Percentiles rank a stretch among this genome's conserved stretches.
These are phyloP conservation scores for Candida odintsovae DNA, from an alignment of 805 yeast species.

Conservation along the genomic window DNA sequence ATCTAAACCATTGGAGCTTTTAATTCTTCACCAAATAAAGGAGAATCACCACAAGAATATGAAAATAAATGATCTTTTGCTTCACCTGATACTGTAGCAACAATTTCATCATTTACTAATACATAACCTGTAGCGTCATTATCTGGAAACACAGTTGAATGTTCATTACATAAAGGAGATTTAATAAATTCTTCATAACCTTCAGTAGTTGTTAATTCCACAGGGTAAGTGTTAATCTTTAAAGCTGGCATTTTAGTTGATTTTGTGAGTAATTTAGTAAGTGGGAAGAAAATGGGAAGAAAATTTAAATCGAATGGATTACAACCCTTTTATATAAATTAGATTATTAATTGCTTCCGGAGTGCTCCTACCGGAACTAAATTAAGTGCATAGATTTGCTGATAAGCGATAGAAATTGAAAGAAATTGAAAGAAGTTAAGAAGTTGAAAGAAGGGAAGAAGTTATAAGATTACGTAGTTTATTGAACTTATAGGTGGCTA, in stretches of 20 bases:
- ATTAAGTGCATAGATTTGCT: not conserved
- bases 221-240: constrained; percentile 27
- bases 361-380: not conserved
- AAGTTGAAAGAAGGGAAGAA: no score
- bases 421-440: no score
- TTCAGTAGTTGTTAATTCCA: constrained; percentile 32
- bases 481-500: no score
- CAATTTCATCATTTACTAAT: constrained; percentile 27
- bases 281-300: no score
- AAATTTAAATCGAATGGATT: no score
- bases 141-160: constrained; percentile 32
- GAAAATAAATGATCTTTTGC: constrained; percentile 24
- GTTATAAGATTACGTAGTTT: no score
- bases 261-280: no score
- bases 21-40: not conserved
- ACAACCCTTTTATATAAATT: no score
- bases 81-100: constrained; percentile 34
- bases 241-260: constrained; percentile 4
- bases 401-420: not conserved
- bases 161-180: constrained; percentile 24
- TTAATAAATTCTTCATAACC: constrained; percentile 36
- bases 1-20: not conserved
- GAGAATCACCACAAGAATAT: not conserved
- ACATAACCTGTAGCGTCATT: constrained; percentile 32
- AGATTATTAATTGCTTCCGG: not conserved